These are phyloP conservation scores for Orychophragmus violaceus DNA, from an alignment of 345 rosid genomes.

Conservation along the genomic window DNA sequence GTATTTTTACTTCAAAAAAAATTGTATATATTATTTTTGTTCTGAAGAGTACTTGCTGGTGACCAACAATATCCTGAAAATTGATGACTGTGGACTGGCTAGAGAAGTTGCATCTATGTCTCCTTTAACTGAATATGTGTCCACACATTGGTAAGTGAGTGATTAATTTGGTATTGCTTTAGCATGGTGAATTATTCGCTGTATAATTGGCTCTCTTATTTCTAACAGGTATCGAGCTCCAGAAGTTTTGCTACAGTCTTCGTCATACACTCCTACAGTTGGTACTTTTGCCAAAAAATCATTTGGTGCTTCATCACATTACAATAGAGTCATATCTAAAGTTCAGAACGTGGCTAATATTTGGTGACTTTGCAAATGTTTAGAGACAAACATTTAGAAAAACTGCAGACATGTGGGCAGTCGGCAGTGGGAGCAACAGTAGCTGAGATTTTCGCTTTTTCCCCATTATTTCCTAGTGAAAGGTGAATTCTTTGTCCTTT, in stretches of 20 bases:
- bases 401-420: slow-evolving; percentile 94
- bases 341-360: too few species aligned
- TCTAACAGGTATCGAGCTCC: slow-evolving; percentile 88
- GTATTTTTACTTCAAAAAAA: background rate
- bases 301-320: background rate
- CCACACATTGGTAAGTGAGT: slow-evolving; percentile 75
- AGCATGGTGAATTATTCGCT: background rate
- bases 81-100: slow-evolving; percentile 95
- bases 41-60: slow-evolving; percentile 80
- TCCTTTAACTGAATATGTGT: slow-evolving; percentile 96
- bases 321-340: too few species aligned
- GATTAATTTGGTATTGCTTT: background rate
- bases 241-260: slow-evolving; percentile 82
- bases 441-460: slow-evolving; percentile 80
- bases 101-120: slow-evolving; percentile 88
- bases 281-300: slow-evolving; percentile 41
- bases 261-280: slow-evolving; percentile 81
- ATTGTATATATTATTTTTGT: slow-evolving; percentile 6
- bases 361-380: too few species aligned
- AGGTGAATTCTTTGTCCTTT: slow-evolving; percentile 42
- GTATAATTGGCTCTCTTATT: background rate
- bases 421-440: slow-evolving; percentile 84
- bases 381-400: slow-evolving; percentile 12
- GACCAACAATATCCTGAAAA: slow-evolving; percentile 65
- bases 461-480: slow-evolving; percentile 94